Percentiles rank a stretch among this genome's conserved stretches.
phyloP scores from a whole-genome alignment of 768 basidiomycete species.

The Hypholoma sublateritium region DNA sequence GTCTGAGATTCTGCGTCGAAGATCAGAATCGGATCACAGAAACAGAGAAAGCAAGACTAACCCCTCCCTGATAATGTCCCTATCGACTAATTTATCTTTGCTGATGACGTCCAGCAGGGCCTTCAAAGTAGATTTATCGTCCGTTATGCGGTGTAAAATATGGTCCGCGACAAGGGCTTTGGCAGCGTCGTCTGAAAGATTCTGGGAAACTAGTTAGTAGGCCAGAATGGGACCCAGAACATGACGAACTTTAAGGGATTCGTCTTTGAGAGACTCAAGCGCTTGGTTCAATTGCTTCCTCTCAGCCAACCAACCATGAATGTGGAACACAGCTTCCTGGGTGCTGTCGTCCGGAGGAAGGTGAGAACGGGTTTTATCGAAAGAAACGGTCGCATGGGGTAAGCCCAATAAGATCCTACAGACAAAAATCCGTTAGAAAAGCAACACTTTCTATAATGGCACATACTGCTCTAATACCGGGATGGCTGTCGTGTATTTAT shows the following conservation, averaged over 20 bases:
- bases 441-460: not conserved
- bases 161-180: not conserved
- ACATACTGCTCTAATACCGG: slow-evolving; percentile 17
- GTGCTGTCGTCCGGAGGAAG: not conserved
- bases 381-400: not conserved
- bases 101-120: not conserved
- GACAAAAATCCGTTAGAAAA: no score
- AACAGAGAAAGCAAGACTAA: not conserved
- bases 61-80: not conserved
- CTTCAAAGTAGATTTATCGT: not conserved
- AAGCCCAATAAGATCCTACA: not conserved
- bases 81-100: not conserved
- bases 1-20: not conserved
- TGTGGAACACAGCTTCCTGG: not conserved
- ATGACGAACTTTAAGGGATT: not conserved
- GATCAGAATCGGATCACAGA: no score
- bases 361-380: not conserved
- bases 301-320: not conserved
- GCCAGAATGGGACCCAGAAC: no score
- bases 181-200: not conserved
- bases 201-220: not conserved
- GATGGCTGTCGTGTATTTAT: slow-evolving; percentile 21
- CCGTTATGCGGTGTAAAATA: not conserved
- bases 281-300: not conserved
- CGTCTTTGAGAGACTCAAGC: not conserved